Base-by-base conservation (phyloP, 495 filamentous ascomycete species). In the Xylaria telfairii region DNA sequence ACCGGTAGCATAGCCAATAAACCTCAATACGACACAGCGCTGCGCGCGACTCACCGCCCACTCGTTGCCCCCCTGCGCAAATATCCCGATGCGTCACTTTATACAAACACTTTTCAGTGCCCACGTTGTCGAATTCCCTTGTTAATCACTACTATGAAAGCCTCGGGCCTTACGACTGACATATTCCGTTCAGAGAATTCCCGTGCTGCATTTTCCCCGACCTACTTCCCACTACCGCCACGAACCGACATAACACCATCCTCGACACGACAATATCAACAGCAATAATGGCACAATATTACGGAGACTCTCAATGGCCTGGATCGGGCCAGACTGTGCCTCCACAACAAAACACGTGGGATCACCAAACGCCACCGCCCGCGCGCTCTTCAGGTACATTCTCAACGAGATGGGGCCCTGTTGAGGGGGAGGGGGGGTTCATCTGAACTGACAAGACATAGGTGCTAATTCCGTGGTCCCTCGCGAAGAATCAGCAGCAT, bases 301-400 rank as follows among this genome's bases (percentile, higher is more conserved):
- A 97, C 87, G 93, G 96, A 81, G 88, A 93, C 73, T 90, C 92
- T 78, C 88, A 91, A 78, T 96, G 92, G 93, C 77, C 85, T 19
- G 89, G 92, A 72, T 80, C 88, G 56, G 87, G 87, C 37, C 78
- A 84, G 53, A 87, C 87, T 57, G 69, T 61, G 9, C 88, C 90
- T 73, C 88, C 90, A 73, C 82, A 85, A 17, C 83, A 84, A 70
- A 88, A 92, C 56, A 83, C 81, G 59, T 83, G 83, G 77, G 96
- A 94, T 89, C 93, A 97, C 65, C 92, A 95, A 76, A 93, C 91
- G 57, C 90, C 90, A 68, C 93, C 93, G 69, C 94, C 94, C 47
- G 92, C 93, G 65, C 91, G 93, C 73, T 97, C 94, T 79, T 70
- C 68, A 57, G 68, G 68, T 70, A 70, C 24, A 28, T 59, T 6